Conservation (phyloP, 768 basidiomycete species). For the Trametes sanguinea region DNA sequence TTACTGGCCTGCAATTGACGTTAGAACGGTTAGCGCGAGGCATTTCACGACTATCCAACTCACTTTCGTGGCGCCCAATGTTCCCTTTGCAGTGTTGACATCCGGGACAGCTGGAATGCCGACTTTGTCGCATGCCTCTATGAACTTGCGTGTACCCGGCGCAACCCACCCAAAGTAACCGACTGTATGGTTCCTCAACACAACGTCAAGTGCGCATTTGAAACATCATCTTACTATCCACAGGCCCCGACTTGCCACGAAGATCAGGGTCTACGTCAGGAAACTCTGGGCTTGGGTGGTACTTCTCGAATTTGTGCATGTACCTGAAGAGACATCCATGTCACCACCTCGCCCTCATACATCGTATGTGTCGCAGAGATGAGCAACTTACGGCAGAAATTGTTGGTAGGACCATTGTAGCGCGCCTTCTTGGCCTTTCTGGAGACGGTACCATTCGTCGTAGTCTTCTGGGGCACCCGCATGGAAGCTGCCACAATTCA, state of each 20-base stretch:
- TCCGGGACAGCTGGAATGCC: constrained; percentile 57
- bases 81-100: constrained; percentile 57
- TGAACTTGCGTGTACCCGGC: constrained; percentile 49
- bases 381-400: constrained; percentile 45
- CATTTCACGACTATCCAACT: constrained; percentile 13
- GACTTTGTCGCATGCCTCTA: constrained; percentile 50
- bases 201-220: background rate
- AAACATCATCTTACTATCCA: constrained; percentile 36
- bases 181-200: constrained; percentile 31
- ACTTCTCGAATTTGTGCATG: constrained; percentile 69
- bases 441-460: constrained; percentile 60
- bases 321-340: constrained; percentile 46
- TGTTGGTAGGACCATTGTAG: constrained; percentile 61
- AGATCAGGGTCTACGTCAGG: constrained; percentile 48
- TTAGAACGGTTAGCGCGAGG: background rate
- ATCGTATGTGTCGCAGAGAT: too few species aligned
- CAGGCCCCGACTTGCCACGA: constrained; percentile 56
- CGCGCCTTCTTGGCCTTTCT: constrained; percentile 44
- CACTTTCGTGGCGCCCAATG: constrained; percentile 63
- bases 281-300: constrained; percentile 49
- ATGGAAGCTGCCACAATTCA: constrained; percentile 40
- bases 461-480: constrained; percentile 69
- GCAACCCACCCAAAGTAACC: constrained; percentile 58
- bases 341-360: background rate
- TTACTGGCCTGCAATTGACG: constrained; percentile 32